Evolutionary conservation across 2,329 filamentous ascomycete genomes (phyloP).

Genomic region (Raffaelea deltoideospora): DNA sequence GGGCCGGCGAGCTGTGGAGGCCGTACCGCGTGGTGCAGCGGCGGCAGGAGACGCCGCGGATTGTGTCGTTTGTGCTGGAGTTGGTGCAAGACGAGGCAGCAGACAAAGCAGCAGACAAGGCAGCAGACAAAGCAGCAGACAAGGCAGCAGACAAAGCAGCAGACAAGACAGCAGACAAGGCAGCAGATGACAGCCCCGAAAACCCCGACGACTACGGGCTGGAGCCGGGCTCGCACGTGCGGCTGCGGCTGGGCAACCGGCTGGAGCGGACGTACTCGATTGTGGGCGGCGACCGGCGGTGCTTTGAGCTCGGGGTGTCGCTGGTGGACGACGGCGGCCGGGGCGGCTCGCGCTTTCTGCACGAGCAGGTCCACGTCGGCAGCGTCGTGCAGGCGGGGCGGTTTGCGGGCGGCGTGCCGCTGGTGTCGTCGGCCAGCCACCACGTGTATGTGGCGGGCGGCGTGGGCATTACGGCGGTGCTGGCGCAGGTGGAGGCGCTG

Average conservation of each 20-base stretch:
- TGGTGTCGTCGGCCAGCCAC: conserved; percentile 30
- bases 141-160: conserved; percentile 14
- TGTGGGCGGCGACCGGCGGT: conserved; percentile 30
- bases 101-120: conserved; percentile 10
- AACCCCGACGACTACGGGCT: too few relatives aligned
- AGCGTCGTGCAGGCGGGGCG: conserved; percentile 34
- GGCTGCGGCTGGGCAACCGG: conserved; percentile 39
- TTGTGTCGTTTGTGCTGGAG: conserved; percentile 38
- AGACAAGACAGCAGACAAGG: conserved; percentile 10
- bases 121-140: conserved; percentile 16
- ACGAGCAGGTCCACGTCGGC: conserved; percentile 29
- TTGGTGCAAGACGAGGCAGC: conserved; percentile 12
- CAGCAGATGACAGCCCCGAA: conserved; percentile 14
- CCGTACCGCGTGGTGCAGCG: conserved; percentile 34
- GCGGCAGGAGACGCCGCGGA: conserved; percentile 30
- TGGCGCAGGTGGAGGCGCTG: conserved; percentile 29
- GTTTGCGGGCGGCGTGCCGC: conserved; percentile 32
- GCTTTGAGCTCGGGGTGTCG: conserved; percentile 43
- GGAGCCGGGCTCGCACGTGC: conserved; percentile 35
- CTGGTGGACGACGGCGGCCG: conserved; percentile 29
- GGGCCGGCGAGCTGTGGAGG: too few relatives aligned
- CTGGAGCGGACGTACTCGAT: conserved; percentile 46
- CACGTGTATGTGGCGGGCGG: conserved; percentile 51
- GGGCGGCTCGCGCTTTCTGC: conserved; percentile 46
- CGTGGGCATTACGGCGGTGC: conserved; percentile 51